A percentile compares a stretch with the other conserved stretches of the same genome.
phyloP scores from a whole-genome alignment of 2,329 filamentous ascomycete genomes.

The Cladophialophora carrionii region DNA sequence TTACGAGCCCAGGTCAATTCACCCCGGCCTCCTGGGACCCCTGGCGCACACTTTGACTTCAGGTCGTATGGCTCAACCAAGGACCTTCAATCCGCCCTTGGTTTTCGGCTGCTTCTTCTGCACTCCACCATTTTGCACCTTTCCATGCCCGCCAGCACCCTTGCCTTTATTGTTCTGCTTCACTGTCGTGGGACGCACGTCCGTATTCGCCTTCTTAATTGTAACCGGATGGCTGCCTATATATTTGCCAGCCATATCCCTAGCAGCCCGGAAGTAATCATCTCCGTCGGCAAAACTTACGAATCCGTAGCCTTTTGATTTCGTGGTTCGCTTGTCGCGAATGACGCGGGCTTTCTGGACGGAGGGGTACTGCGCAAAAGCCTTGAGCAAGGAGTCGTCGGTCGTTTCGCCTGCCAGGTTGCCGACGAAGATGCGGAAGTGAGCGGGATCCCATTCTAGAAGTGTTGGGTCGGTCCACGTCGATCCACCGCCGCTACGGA shows the following conservation, averaged over 20 bases:
- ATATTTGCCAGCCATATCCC: constrained; percentile 99
- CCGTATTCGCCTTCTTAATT: constrained; percentile 84
- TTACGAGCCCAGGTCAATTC: background rate
- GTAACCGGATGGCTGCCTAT: constrained; percentile 95
- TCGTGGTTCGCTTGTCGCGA: constrained; percentile 92
- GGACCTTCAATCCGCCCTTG: constrained; percentile 50
- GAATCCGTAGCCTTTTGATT: constrained; percentile 95
- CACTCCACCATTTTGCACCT: constrained; percentile 51
- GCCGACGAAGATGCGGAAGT: constrained; percentile 93
- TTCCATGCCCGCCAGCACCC: constrained; percentile 36
- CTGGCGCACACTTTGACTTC: background rate
- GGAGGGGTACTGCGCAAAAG: constrained; percentile 83
- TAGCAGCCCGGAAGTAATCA: constrained; percentile 92
- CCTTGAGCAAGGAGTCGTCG: constrained; percentile 91
- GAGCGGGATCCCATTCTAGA: constrained; percentile 92
- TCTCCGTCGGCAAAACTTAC: constrained; percentile 94
- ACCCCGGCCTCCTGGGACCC: background rate
- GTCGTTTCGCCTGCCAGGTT: constrained; percentile 97
- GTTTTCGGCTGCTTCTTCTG: constrained; percentile 52
- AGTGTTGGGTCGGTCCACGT: constrained; percentile 87
- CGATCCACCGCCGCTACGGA: constrained; percentile 85
- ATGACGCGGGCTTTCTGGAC: constrained; percentile 92
- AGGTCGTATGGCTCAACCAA: constrained; percentile 44
- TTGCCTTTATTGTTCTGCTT: constrained; percentile 57
- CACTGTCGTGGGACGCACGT: constrained; percentile 77